A percentile compares a stretch with the other conserved stretches of the same genome.
Conservation (phyloP, 2,329 filamentous ascomycete genomes). For the Dryadomyces quercivorus region DNA sequence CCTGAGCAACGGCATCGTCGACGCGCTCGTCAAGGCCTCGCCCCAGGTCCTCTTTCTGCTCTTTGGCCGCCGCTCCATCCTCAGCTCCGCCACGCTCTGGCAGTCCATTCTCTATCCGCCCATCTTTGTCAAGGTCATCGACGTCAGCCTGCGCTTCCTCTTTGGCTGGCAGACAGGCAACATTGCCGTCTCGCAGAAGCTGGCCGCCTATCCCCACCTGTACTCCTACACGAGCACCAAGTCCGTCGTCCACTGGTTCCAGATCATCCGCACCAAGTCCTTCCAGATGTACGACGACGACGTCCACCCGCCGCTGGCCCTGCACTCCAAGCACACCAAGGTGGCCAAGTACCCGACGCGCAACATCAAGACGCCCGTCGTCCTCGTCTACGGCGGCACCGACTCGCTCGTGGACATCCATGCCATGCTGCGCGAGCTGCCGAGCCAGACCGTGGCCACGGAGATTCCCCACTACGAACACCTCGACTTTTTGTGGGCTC, state of each 20-base stretch:
- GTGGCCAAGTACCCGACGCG: conserved; percentile 92
- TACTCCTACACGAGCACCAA: conserved; percentile 97
- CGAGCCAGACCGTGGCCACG: conserved; percentile 70
- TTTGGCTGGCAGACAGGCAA: conserved; percentile 86
- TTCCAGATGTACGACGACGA: conserved; percentile 99
- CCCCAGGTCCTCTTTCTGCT: conserved; percentile 85
- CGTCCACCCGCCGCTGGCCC: conserved; percentile 61
- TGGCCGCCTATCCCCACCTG: conserved; percentile 88
- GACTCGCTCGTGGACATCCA: conserved; percentile 92
- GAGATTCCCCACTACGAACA: conserved; percentile 92
- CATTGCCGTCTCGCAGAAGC: conserved; percentile 76
- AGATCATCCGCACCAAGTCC: conserved; percentile 90
- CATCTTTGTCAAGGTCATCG: conserved; percentile 80
- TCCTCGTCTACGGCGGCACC: conserved; percentile 83
- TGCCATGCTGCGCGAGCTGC: conserved; percentile 82
- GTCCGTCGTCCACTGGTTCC: conserved; percentile 97
- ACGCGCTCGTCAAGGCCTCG: conserved; percentile 85
- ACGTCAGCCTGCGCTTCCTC: conserved; percentile 66
- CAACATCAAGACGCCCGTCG: conserved; percentile 93
- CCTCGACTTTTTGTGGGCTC: conserved; percentile 90
- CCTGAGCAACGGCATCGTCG: conserved; percentile 78
- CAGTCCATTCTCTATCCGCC: conserved; percentile 90
- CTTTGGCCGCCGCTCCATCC: conserved; percentile 82
- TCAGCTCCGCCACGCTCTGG: conserved; percentile 94
- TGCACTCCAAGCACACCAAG: conserved; percentile 80